phyloP scores from a whole-genome alignment of 1,284 basidiomycete genomes.

The Fistulinella staudtii region DNA sequence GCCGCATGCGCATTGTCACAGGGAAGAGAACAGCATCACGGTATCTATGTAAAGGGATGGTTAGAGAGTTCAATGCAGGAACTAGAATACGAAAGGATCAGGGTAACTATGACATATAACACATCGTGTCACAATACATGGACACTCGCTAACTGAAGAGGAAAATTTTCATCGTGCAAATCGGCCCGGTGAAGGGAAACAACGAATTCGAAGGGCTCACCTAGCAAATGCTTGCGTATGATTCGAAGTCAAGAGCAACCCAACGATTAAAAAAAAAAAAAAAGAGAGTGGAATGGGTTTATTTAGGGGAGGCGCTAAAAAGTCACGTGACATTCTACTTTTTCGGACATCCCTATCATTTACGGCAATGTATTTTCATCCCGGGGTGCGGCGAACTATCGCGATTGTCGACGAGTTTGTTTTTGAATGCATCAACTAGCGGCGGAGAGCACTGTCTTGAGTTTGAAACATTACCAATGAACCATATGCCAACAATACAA shows the following conservation, averaged over 20 bases:
- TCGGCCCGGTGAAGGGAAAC: not conserved
- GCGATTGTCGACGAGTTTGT: too few relatives aligned
- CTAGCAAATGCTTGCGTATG: not conserved
- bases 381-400: too few relatives aligned
- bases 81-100: constrained; percentile 48
- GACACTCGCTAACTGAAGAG: constrained; percentile 44
- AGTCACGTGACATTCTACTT: not conserved
- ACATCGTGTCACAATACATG: constrained; percentile 36
- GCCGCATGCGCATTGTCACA: not conserved
- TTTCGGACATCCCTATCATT: too few relatives aligned
- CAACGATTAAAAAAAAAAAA: not conserved
- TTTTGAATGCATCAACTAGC: too few relatives aligned
- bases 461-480: too few relatives aligned
- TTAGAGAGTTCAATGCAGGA: constrained; percentile 10
- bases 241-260: not conserved
- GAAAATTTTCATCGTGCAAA: constrained; percentile 49
- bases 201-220: constrained; percentile 6
- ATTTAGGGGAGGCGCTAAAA: not conserved
- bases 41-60: constrained; percentile 9
- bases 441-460: too few relatives aligned
- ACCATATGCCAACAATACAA: too few relatives aligned
- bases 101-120: constrained; percentile 85
- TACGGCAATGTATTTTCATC: too few relatives aligned
- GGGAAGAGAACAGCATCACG: not conserved
- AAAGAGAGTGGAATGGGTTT: not conserved